phyloP scores from a whole-genome alignment of 768 basidiomycete species.

The Russula abietina region DNA sequence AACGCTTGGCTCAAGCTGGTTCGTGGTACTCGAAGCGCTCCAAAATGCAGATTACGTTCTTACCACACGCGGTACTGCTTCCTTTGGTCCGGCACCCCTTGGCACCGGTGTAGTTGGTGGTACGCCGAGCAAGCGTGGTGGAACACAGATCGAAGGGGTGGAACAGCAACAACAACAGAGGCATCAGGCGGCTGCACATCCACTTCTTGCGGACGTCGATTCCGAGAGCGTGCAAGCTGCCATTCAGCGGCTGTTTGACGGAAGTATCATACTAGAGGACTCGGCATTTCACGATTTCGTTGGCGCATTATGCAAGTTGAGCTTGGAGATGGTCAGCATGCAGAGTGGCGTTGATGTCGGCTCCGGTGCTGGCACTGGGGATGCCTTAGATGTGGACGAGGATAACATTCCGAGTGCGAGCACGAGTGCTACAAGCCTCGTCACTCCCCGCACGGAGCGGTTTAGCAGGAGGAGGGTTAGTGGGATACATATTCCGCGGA shows the following conservation, averaged over 20 bases:
- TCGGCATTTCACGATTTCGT: constrained; percentile 73
- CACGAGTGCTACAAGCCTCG: constrained; percentile 34
- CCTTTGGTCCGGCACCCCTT: not conserved
- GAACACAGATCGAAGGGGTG: constrained; percentile 6
- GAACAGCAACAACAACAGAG: constrained; percentile 12
- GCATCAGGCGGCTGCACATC: constrained; percentile 34
- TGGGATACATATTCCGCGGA: constrained; percentile 74
- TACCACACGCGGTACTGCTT: too few species aligned
- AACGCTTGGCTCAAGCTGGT: constrained; percentile 88
- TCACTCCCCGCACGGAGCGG: constrained; percentile 42
- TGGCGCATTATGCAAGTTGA: constrained; percentile 73
- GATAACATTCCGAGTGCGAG: constrained; percentile 35
- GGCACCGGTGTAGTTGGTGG: constrained; percentile 25
- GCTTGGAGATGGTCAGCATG: constrained; percentile 90
- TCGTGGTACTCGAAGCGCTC: constrained; percentile 78
- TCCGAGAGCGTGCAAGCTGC: constrained; percentile 64
- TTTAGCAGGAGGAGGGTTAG: constrained; percentile 51
- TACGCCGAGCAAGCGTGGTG: constrained; percentile 1
- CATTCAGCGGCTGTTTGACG: constrained; percentile 82
- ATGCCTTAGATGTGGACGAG: constrained; percentile 27
- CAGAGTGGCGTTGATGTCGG: constrained; percentile 42
- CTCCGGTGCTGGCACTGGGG: not conserved
- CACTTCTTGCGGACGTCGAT: constrained; percentile 65
- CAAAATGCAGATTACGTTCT: constrained; percentile 92
- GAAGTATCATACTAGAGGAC: constrained; percentile 79